Evolutionary conservation across 495 filamentous ascomycete genomes (phyloP).

Genomic region (Pyronema omphalodes): DNA sequence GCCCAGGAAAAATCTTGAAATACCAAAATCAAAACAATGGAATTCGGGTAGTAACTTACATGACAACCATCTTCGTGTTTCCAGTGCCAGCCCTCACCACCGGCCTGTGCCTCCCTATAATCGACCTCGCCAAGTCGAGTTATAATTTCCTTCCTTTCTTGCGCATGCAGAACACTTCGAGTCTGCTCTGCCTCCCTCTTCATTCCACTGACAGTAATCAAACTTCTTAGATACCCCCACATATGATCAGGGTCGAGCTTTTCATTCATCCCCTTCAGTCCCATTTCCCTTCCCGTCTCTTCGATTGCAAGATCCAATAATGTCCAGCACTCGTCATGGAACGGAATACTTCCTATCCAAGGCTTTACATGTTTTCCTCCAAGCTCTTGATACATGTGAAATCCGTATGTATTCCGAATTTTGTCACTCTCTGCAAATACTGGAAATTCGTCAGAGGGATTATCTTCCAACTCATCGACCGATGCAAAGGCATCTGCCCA

Average conservation of each 20-base stretch:
- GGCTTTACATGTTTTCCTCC: slow-evolving; percentile 16
- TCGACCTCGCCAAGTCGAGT: slow-evolving; percentile 23
- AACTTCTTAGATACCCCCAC: slow-evolving; percentile 23
- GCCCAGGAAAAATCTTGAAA: too few relatives aligned
- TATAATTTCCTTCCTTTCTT: slow-evolving; percentile 13
- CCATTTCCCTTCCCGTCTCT: slow-evolving; percentile 18
- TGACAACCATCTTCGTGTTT: slow-evolving; percentile 24
- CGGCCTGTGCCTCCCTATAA: slow-evolving; percentile 24
- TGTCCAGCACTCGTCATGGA: slow-evolving; percentile 26
- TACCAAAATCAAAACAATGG: too few relatives aligned
- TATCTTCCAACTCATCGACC: slow-evolving; percentile 20
- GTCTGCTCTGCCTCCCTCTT: slow-evolving; percentile 8
- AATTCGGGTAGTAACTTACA: slow-evolving; percentile 12
- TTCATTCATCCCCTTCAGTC: slow-evolving; percentile 14
- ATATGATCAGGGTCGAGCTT: slow-evolving; percentile 11
- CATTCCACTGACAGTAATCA: slow-evolving; percentile 16
- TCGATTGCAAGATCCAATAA: slow-evolving; percentile 24
- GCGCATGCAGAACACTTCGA: slow-evolving; percentile 6
- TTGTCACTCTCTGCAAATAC: slow-evolving; percentile 18
- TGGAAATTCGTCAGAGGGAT: slow-evolving; percentile 8
- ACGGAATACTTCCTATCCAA: slow-evolving; percentile 23
- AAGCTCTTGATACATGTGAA: slow-evolving; percentile 25
- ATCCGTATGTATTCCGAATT: slow-evolving; percentile 14
- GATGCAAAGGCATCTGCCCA: slow-evolving; percentile 26
- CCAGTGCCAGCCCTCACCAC: slow-evolving; percentile 25